phyloP scores from a whole-genome alignment of 371 early-diverging fungal genomes.

The Mortierella sp. region DNA sequence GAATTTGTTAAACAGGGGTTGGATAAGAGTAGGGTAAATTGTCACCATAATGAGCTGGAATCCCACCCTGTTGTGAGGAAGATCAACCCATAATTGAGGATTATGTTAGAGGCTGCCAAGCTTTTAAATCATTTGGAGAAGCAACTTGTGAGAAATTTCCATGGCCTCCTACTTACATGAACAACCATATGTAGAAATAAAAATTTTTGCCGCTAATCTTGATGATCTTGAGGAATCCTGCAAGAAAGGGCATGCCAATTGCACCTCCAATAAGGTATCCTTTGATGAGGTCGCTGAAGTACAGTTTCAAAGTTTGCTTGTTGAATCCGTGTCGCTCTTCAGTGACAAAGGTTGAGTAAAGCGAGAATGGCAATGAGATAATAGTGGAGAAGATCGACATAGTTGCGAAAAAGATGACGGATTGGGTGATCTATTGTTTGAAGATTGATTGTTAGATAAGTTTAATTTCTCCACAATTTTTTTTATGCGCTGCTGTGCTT shows the following conservation, averaged over 20 bases:
- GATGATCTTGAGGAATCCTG: slow-evolving; percentile 89
- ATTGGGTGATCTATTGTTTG: slow-evolving; percentile 82
- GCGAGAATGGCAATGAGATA: slow-evolving; percentile 82
- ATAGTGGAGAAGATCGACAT: slow-evolving; percentile 73
- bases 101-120: not conserved
- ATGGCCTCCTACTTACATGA: slow-evolving; percentile 70
- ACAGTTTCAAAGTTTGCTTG: slow-evolving; percentile 90
- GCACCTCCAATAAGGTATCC: slow-evolving; percentile 72
- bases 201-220: slow-evolving; percentile 87
- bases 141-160: slow-evolving; percentile 1
- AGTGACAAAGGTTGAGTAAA: slow-evolving; percentile 95
- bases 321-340: slow-evolving; percentile 98
- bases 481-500: not conserved
- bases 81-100: too few species aligned
- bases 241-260: slow-evolving; percentile 84
- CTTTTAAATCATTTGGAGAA: slow-evolving; percentile 9
- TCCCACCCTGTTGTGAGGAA: slow-evolving; percentile 65
- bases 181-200: slow-evolving; percentile 90
- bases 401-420: slow-evolving; percentile 81
- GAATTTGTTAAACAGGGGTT: slow-evolving; percentile 98
- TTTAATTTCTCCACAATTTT: not conserved
- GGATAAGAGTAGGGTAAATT: slow-evolving; percentile 96
- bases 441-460: not conserved
- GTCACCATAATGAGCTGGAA: slow-evolving; percentile 93
- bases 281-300: slow-evolving; percentile 88